phyloP scores from a whole-genome alignment of 208 protist genomes.

The Trypanosoma conorhini region DNA sequence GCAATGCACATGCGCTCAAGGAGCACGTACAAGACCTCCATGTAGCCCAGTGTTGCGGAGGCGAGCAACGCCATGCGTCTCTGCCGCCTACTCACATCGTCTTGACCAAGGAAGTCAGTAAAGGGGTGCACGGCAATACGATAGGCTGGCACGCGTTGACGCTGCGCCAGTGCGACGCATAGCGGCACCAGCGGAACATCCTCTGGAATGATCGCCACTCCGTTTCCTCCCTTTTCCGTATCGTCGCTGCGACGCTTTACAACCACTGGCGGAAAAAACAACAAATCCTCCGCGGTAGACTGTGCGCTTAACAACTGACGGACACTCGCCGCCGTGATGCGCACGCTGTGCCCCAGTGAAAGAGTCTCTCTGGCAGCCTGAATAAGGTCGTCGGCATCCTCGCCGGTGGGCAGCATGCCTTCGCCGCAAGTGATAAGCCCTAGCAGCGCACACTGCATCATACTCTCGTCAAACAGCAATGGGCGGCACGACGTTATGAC shows the following conservation, averaged over 20 bases:
- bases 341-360: slow-evolving; percentile 8
- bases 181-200: slow-evolving; percentile 56
- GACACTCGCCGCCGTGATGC: slow-evolving; percentile 16
- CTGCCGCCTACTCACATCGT: slow-evolving; percentile 32
- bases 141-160: slow-evolving; percentile 60
- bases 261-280: slow-evolving; percentile 59
- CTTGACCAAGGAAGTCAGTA: slow-evolving; percentile 43
- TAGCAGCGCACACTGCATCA: slow-evolving; percentile 25
- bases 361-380: slow-evolving; percentile 5
- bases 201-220: slow-evolving; percentile 52
- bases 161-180: slow-evolving; percentile 54
- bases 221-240: slow-evolving; percentile 18
- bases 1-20: slow-evolving; percentile 65
- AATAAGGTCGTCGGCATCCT: slow-evolving; percentile 10
- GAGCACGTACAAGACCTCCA: slow-evolving; percentile 62
- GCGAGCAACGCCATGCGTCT: slow-evolving; percentile 59
- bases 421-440: slow-evolving; percentile 25
- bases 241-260: slow-evolving; percentile 60
- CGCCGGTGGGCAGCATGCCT: neutral
- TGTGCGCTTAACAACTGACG: slow-evolving; percentile 27
- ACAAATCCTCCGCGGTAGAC: slow-evolving; percentile 18
- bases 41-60: slow-evolving; percentile 68
- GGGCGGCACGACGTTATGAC: neutral
- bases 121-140: slow-evolving; percentile 61
- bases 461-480: slow-evolving; percentile 28